Evolutionary conservation across 805 yeast genomes (phyloP), one percentile per base, ranked within the genome.

Genomic region (Saccharomycopsis fibuligera): DNA sequence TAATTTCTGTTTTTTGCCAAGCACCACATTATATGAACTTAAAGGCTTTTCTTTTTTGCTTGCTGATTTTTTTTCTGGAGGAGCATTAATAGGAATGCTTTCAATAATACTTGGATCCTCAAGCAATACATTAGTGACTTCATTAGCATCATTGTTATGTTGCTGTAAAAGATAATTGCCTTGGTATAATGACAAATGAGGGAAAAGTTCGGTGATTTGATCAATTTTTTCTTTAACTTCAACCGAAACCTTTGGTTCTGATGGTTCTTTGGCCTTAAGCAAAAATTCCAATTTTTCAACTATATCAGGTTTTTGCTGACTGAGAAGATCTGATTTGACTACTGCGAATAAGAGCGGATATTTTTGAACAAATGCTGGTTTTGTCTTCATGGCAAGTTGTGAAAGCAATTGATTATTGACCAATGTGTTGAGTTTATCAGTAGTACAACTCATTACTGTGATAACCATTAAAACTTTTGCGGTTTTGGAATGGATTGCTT

Each of bases 171-270:
- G 57, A 1, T 68, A 66, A n/a, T 64, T 65, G 0, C 81, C 74
- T 58, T 78, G 73, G 1, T 67, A 62, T 3, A 62, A 58, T 0
- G 75, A 65, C 31, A 87, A 60, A 35, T 74, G 74, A 0, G 96
- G 96, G 60, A 88, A 86, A 53, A 89, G 60, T 29, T 81, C 86
- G n/a, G 41, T 65, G 38, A 75, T 57, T 23, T 66, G 65, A 16
- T 62, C 58, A 1, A 83, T 67, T 22, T 41, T 45, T n/a, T 23
- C 44, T 39, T 72, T 67, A 2, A 62, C 66, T 29, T 66, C 63
- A 2, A 31, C 10, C 21, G 35, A 42, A 14, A 30, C 37, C 35
- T 42, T 23, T 16, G 21, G 8, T 8, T 17, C 24, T 17, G 41
- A 19, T 5, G 33, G 29, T 37, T 27, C 3, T 5, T 30, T 19